Conservation (phyloP, 306 rosid species). For the Castanea sativa region DNA sequence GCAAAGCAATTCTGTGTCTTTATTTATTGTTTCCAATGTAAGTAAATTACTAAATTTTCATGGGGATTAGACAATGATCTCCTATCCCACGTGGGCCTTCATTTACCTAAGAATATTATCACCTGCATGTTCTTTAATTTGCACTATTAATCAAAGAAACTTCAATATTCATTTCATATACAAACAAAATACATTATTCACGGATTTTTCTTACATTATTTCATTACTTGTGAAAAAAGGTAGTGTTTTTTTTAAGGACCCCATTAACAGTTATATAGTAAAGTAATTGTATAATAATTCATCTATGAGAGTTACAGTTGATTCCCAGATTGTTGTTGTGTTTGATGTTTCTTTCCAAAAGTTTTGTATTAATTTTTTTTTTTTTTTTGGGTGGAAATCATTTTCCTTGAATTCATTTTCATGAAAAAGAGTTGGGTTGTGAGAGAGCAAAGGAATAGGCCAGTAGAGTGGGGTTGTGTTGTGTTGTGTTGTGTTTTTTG, state of each 20-base stretch:
- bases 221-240: conserved; percentile 12
- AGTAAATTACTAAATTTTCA: conserved; percentile 17
- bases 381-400: conserved; percentile 33
- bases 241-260: background rate
- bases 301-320: background rate
- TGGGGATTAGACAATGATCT: conserved; percentile 65
- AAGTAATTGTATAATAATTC: conserved; percentile 17
- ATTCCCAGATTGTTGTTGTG: background rate
- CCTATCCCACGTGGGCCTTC: conserved; percentile 65
- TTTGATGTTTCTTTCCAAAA: conserved; percentile 1
- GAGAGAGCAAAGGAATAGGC: conserved; percentile 22
- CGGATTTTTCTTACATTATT: background rate
- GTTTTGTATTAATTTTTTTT: too few relatives aligned
- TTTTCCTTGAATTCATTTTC: conserved; percentile 59
- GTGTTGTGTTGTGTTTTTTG: conserved; percentile 30
- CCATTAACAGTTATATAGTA: conserved; percentile 9
- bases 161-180: conserved; percentile 7
- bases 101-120: conserved; percentile 45
- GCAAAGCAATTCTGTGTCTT: conserved; percentile 1
- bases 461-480: conserved; percentile 37
- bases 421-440: conserved; percentile 37
- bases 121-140: conserved; percentile 46
- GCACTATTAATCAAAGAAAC: conserved; percentile 26
- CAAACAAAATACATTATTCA: conserved; percentile 32
- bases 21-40: conserved; percentile 17